Base-by-base conservation (phyloP, 2,329 filamentous ascomycete species). In the Dactylellina parvicollis region DNA sequence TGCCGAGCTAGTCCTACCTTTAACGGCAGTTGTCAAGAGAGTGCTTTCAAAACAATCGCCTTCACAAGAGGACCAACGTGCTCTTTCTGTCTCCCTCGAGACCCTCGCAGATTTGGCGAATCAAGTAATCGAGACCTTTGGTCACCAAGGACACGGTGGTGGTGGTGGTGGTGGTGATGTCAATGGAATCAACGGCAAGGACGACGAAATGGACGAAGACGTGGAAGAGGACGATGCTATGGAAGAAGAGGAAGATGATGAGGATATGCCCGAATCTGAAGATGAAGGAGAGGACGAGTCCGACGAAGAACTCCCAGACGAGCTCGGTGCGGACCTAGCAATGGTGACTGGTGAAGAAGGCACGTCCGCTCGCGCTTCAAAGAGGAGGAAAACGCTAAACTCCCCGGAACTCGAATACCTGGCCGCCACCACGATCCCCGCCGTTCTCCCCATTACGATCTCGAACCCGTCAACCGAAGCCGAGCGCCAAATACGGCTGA, bases 311-410 rank as follows among this genome's bases (percentile, higher is more conserved):
- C 82, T 84, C 57, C 81, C 85, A 24, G 85, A 85, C 55, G 85
- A 85, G 54, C 84, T 89, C 72, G 83, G 86, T 70, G 86, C 85
- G 26, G 88, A 90, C 77, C 88, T 90, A 85, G 87, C 87, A 2
- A 83, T 86, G 80, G 87, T 90, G 1, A 85, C 85, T 0, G 86
- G 85, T 1, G 79, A 80, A 47, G 81, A 77, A 24, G 82, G 44
- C 64, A 76, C 55, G 70, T 77, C 38, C 73, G 77, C 62, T 54
- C 75, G 20, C 78, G 77, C 40, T 75, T 75, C 59, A 5, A 56
- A 32, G 28, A 65, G 56, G 28, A 67, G 56, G 28, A 67, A 75
- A 30, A 59, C 59, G 8, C 50, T 67, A 1, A 38, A 32, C 12
- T 70, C 59, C 1, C 65, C 70, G 24, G 85, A 86, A 2, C 82